These are phyloP conservation scores for Elsinoe perseae DNA, from an alignment of 2,329 filamentous ascomycete genomes.

Conservation along the genomic window DNA sequence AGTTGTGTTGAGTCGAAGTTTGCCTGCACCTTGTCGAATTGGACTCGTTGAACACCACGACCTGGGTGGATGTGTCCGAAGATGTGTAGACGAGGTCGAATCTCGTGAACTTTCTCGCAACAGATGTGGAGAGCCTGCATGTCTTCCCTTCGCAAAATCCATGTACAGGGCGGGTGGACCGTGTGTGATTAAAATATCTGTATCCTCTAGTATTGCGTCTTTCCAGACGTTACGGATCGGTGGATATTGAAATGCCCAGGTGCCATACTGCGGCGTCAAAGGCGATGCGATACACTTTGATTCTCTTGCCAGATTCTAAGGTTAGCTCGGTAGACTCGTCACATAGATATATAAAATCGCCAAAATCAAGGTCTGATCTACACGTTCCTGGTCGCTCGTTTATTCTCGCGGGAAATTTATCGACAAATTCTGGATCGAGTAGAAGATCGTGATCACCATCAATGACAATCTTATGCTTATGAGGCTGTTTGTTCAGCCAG, in stretches of 20 bases:
- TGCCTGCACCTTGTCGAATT: slow-evolving; percentile 64
- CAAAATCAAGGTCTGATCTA: not conserved
- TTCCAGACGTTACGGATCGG: slow-evolving; percentile 61
- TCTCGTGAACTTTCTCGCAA: slow-evolving; percentile 28
- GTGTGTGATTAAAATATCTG: slow-evolving; percentile 75
- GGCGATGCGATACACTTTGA: slow-evolving; percentile 72
- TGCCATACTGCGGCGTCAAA: not conserved
- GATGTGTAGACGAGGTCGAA: slow-evolving; percentile 30
- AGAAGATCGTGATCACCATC: slow-evolving; percentile 85
- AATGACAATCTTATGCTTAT: slow-evolving; percentile 72
- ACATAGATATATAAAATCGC: not conserved
- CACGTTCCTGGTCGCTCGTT: not conserved
- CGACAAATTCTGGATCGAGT: slow-evolving; percentile 53
- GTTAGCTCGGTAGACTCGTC: not conserved
- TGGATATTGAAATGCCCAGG: slow-evolving; percentile 64
- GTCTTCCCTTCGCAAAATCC: slow-evolving; percentile 25
- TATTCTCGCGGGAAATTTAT: not conserved
- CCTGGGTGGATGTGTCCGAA: slow-evolving; percentile 36
- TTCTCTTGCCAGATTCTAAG: slow-evolving; percentile 46
- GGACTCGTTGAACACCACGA: slow-evolving; percentile 42
- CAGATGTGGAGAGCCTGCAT: slow-evolving; percentile 29
- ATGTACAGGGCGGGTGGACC: slow-evolving; percentile 32
- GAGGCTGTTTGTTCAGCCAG: slow-evolving; percentile 69
- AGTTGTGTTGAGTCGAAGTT: slow-evolving; percentile 49
- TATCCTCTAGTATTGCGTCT: slow-evolving; percentile 59